Percentiles rank a stretch among this genome's conserved stretches.
phyloP scores from a whole-genome alignment of 2,329 filamentous ascomycete genomes.

The Calonectria pseudoturangicola region DNA sequence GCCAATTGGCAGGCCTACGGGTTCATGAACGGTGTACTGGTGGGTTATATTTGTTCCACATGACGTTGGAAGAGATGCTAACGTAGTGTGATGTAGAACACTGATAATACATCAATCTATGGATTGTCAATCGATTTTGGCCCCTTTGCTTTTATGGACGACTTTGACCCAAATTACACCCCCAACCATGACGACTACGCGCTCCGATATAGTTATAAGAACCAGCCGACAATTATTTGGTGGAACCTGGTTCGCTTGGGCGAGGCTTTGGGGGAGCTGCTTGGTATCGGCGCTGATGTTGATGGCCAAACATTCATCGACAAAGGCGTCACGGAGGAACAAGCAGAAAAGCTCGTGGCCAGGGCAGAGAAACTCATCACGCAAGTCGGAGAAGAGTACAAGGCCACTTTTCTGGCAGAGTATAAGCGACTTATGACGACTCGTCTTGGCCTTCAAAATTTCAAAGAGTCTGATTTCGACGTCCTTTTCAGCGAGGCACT shows the following conservation, averaged over 20 bases:
- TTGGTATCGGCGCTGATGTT: slow-evolving; percentile 84
- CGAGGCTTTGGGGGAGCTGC: slow-evolving; percentile 90
- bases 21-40: slow-evolving; percentile 98
- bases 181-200: slow-evolving; percentile 96
- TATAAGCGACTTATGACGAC: slow-evolving; percentile 90
- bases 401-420: slow-evolving; percentile 88
- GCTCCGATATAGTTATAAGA: slow-evolving; percentile 92
- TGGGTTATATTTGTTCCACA: slow-evolving; percentile 45
- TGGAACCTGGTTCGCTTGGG: slow-evolving; percentile 97
- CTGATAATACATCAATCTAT: slow-evolving; percentile 94
- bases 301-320: slow-evolving; percentile 83
- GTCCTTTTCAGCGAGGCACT: slow-evolving; percentile 87
- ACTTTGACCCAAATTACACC: slow-evolving; percentile 95
- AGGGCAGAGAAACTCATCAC: slow-evolving; percentile 90
- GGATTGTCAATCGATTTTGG: slow-evolving; percentile 96
- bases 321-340: slow-evolving; percentile 79
- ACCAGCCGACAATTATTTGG: slow-evolving; percentile 97
- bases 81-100: slow-evolving; percentile 74
- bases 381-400: slow-evolving; percentile 89
- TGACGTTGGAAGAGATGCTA: slow-evolving; percentile 38
- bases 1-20: slow-evolving; percentile 98
- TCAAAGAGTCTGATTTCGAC: slow-evolving; percentile 85
- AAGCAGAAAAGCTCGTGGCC: slow-evolving; percentile 81
- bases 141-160: slow-evolving; percentile 97
- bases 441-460: slow-evolving; percentile 83